A percentile compares a stretch with the other conserved stretches of the same genome.
Evolutionary conservation across 108 stramenopile species (phyloP).

Genomic region (Bacterosira constricta): DNA sequence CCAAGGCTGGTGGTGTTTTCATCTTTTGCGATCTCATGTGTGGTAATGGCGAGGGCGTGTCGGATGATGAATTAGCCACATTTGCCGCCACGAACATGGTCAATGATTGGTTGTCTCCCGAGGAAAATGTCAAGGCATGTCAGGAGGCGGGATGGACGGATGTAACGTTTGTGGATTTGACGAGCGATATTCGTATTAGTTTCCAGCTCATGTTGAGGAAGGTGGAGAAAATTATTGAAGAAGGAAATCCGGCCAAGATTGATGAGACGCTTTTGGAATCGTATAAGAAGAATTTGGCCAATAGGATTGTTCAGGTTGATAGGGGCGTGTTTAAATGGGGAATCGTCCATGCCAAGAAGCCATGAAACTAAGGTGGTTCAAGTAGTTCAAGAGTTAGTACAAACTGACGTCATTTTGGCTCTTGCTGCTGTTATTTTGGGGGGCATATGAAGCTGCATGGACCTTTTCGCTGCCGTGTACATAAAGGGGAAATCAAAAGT

Average conservation of each 20-base stretch:
- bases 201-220: constrained; percentile 61
- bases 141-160: constrained; percentile 55
- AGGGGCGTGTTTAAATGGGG: constrained; percentile 71
- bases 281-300: constrained; percentile 41
- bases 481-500: no score
- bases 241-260: constrained; percentile 34
- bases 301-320: constrained; percentile 55
- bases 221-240: constrained; percentile 45
- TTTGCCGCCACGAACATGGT: constrained; percentile 56
- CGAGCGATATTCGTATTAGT: constrained; percentile 52
- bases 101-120: constrained; percentile 59
- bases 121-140: constrained; percentile 36
- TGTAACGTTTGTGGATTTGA: constrained; percentile 59
- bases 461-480: no score
- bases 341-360: constrained; percentile 56
- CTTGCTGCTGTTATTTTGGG: no score
- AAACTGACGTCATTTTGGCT: no score
- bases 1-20: constrained; percentile 57
- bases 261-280: constrained; percentile 40
- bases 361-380: no score
- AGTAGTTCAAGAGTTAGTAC: no score
- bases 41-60: constrained; percentile 42
- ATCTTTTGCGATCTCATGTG: constrained; percentile 66
- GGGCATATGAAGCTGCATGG: no score
- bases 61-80: constrained; percentile 44